phyloP scores from a whole-genome alignment of 495 filamentous ascomycete species.

The Extremus antarcticus region DNA sequence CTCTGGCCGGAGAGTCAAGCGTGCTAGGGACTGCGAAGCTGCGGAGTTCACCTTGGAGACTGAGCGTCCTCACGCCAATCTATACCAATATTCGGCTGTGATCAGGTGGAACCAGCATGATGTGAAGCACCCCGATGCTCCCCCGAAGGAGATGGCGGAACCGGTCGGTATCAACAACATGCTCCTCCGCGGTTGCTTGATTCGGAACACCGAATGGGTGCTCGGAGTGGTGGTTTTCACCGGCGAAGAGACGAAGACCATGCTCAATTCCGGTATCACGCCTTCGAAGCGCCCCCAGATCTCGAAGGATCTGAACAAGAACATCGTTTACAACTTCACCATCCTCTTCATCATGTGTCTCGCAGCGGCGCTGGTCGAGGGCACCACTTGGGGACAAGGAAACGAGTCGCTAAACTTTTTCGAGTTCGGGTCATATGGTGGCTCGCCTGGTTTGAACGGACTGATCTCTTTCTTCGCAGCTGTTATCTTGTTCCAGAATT shows the following conservation, averaged over 20 bases:
- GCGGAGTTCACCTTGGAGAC: conserved; percentile 82
- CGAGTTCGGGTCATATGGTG: conserved; percentile 77
- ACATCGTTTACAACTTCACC: conserved; percentile 93
- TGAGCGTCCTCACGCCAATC: conserved; percentile 81
- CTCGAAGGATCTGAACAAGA: conserved; percentile 87
- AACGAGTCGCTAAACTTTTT: conserved; percentile 71
- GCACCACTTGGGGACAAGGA: conserved; percentile 63
- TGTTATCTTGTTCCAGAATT: conserved; percentile 91
- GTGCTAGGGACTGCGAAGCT: conserved; percentile 83
- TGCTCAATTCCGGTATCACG: conserved; percentile 97
- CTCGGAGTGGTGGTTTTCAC: conserved; percentile 96
- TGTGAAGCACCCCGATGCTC: conserved; percentile 44
- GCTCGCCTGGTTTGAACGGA: conserved; percentile 65
- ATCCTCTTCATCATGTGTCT: conserved; percentile 87
- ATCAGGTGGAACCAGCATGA: conserved; percentile 76
- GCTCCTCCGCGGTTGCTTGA: conserved; percentile 80
- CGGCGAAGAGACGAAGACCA: conserved; percentile 95
- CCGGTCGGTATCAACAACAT: conserved; percentile 91
- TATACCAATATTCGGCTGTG: conserved; percentile 86
- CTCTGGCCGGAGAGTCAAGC: conserved; percentile 70
- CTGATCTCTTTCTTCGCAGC: conserved; percentile 95
- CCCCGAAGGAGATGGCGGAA: conserved; percentile 71
- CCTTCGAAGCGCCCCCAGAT: conserved; percentile 89
- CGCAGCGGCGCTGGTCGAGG: conserved; percentile 72
- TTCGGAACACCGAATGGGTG: conserved; percentile 94